phyloP scores from a whole-genome alignment of 1,139 yeast genomes.

The Pichia sp. region DNA sequence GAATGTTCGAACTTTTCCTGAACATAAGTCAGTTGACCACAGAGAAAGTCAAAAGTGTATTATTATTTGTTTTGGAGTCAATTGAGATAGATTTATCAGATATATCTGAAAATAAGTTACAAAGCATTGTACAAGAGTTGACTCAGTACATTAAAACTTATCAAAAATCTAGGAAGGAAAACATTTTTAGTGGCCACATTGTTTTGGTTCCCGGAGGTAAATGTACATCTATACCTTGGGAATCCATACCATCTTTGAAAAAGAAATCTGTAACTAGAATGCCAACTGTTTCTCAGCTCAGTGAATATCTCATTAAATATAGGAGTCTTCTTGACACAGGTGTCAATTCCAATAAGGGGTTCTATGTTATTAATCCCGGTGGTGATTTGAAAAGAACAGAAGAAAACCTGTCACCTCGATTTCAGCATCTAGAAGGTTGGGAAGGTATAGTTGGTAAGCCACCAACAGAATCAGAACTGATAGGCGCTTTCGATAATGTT shows the following conservation, averaged over 20 bases:
- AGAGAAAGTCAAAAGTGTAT: constrained; percentile 52
- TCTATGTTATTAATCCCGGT: constrained; percentile 72
- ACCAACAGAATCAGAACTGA: constrained; percentile 51
- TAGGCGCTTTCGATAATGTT: constrained; percentile 33
- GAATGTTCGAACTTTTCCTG: constrained; percentile 40
- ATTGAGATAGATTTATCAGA: constrained; percentile 20
- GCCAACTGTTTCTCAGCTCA: constrained; percentile 55
- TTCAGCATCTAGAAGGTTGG: constrained; percentile 42
- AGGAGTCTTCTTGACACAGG: constrained; percentile 16
- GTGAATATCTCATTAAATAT: constrained; percentile 33
- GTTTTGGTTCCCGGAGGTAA: constrained; percentile 61
- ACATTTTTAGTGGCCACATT: constrained; percentile 52
- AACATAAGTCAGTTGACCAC: constrained; percentile 35
- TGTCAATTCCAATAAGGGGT: constrained; percentile 32
- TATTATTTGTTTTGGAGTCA: constrained; percentile 54
- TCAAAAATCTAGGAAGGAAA: not conserved
- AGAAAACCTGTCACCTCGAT: constrained; percentile 42
- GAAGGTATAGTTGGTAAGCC: constrained; percentile 42
- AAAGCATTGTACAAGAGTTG: not conserved
- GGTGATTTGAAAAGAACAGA: constrained; percentile 71
- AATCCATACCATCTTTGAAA: constrained; percentile 54
- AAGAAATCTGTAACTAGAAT: constrained; percentile 60
- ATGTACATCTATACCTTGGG: constrained; percentile 82
- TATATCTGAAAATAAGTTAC: not conserved
- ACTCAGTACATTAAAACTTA: not conserved